Evolutionary conservation across 768 basidiomycete genomes (phyloP).

Genomic region (Calocera viscosa): DNA sequence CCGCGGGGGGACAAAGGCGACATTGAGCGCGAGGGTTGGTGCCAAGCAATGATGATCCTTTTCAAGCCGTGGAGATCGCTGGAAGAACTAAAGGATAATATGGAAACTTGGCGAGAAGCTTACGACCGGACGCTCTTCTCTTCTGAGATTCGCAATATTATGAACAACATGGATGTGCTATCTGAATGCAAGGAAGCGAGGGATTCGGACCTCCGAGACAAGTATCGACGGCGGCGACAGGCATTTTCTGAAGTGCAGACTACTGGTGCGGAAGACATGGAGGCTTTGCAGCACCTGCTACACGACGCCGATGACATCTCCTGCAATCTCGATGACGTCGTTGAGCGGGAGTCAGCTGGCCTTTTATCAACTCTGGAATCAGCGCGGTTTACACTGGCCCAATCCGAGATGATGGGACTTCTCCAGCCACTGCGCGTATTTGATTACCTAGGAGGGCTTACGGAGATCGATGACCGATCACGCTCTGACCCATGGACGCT

Average conservation of each 20-base stretch:
- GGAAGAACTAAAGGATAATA: constrained; percentile 20
- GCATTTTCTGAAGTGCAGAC: background rate
- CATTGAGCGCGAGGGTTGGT: constrained; percentile 19
- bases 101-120: constrained; percentile 25
- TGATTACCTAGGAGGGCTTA: background rate
- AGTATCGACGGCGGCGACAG: background rate
- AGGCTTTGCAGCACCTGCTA: background rate
- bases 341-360: background rate
- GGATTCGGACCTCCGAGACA: background rate
- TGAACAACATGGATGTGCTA: background rate
- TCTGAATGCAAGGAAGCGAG: background rate
- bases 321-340: background rate
- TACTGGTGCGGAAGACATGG: background rate
- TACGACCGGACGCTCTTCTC: constrained; percentile 16
- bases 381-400: background rate
- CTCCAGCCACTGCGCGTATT: background rate
- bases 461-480: background rate
- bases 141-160: background rate
- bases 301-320: background rate
- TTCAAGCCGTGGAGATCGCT: constrained; percentile 33
- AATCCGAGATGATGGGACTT: background rate
- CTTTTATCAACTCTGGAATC: background rate
- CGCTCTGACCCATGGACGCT: too few species aligned
- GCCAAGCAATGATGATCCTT: constrained; percentile 32
- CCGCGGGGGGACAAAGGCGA: constrained; percentile 25